Evolutionary conservation across 2,329 filamentous ascomycete genomes (phyloP), one percentile per base, ranked within the genome.

Genomic region (Teratosphaeria nubilosa): DNA sequence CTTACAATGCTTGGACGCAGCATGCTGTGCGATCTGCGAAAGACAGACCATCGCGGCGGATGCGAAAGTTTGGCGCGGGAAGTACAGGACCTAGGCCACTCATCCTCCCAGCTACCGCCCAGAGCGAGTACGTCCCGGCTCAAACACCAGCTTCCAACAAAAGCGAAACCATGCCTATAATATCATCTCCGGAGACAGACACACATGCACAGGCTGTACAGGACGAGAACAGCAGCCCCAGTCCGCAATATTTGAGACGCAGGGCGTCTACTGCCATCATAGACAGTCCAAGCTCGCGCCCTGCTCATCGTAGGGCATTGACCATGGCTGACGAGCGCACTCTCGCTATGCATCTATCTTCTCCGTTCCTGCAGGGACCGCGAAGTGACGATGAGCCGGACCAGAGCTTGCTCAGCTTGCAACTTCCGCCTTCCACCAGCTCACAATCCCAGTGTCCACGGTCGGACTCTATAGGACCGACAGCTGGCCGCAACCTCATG

Each of bases 31-130:
- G 55, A 13, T 52, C 37, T 14, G 53, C 58, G 20, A 58, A 63
- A 51, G 55, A 55, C 14, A 65, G 58, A 27, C 68, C 67, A 3
- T 60, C 59, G 25, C 60, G 70, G 25, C 60, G 71, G 41, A 73
- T 73, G 71, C 59, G 71, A 25, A 64, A 69, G 7, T 73, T 73
- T 54, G 69, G 69, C 30, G 69, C 65, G 25, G 70, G 70, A n/a
- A 68, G 65, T 51, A 61, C 65, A 30, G 65, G 66, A 24, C 69
- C 69, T 1, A 70, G 70, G 54, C 66, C 71, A 25, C 62, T 73
- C 22, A 70, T 73, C 10, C 56, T 73, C 37, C 70, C 70, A 5
- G 65, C 65, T 9, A 69, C 70, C 2, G 64, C 68, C 1, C 63
- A 68, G n/a, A 62, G 62, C 57, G 62, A 64, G 3, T 48, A 27